Evolutionary conservation across 2,329 filamentous ascomycete genomes (phyloP).

Genomic region (Lachnellula occidentalis): DNA sequence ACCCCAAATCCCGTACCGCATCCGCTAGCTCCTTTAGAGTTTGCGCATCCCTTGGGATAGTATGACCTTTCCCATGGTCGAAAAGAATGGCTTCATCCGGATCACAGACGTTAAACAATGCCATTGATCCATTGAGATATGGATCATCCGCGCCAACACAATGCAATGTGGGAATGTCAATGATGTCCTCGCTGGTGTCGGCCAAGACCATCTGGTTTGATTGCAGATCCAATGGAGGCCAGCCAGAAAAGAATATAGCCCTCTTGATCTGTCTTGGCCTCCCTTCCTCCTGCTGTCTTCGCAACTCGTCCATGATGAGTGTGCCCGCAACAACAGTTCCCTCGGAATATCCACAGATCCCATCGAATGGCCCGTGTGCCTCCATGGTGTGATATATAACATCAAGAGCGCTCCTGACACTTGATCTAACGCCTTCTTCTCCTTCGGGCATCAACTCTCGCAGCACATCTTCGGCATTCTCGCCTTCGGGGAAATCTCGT

Average conservation of each 20-base stretch:
- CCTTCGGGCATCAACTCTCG: constrained; percentile 18
- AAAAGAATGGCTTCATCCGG: constrained; percentile 55
- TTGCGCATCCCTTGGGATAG: constrained; percentile 46
- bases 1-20: constrained; percentile 9
- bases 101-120: constrained; percentile 57
- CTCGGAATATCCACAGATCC: constrained; percentile 54
- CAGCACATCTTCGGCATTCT: constrained; percentile 21
- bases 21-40: constrained; percentile 31
- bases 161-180: constrained; percentile 48
- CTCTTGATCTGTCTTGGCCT: constrained; percentile 32
- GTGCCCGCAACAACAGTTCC: constrained; percentile 50
- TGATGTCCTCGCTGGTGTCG: constrained; percentile 44
- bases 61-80: constrained; percentile 61
- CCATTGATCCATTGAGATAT: constrained; percentile 55
- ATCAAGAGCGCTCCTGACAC: constrained; percentile 25
- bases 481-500: constrained; percentile 22
- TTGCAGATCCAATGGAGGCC: constrained; percentile 45
- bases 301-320: constrained; percentile 45
- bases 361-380: constrained; percentile 41
- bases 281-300: constrained; percentile 34
- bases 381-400: constrained; percentile 40
- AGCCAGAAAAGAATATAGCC: constrained; percentile 46
- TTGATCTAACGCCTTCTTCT: constrained; percentile 12
- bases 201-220: constrained; percentile 41
- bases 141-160: constrained; percentile 53